Evolutionary conservation across 257 asterid species (phyloP).

Genomic region (Echites panduratus): DNA sequence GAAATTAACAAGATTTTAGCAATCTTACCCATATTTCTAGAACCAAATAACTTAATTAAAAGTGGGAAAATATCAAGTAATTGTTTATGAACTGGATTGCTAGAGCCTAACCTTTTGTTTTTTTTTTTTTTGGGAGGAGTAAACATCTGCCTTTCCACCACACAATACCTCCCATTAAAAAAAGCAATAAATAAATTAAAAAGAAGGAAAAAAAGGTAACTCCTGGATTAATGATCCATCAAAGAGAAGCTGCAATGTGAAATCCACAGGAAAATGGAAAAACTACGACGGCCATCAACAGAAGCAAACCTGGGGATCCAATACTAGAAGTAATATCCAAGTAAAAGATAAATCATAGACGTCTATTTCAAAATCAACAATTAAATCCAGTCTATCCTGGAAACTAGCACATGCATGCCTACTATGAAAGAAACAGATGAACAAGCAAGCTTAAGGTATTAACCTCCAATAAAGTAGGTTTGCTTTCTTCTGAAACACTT

Average conservation of each 20-base stretch:
- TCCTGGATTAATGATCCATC: neutral
- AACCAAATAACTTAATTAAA: neutral
- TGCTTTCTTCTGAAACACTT: conserved; percentile 40
- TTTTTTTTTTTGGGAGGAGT: too few relatives aligned
- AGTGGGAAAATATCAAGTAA: neutral
- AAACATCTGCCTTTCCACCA: too few relatives aligned
- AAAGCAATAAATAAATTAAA: too few relatives aligned
- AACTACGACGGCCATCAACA: neutral
- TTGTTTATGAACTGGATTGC: neutral
- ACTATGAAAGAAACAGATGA: neutral
- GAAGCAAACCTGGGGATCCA: neutral
- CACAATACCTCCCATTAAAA: too few relatives aligned
- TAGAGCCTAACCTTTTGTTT: too few relatives aligned
- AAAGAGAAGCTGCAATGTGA: neutral
- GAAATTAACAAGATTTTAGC: neutral
- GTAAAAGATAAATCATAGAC: neutral
- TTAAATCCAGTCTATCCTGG: neutral
- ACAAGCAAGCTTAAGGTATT: neutral
- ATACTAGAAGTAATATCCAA: neutral
- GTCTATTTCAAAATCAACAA: neutral
- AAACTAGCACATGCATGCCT: neutral
- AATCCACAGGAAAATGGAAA: neutral
- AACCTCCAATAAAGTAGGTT: conserved; percentile 51
- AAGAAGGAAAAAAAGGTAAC: neutral
- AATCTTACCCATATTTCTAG: neutral